A percentile compares a stretch with the other conserved stretches of the same genome.
Evolutionary conservation across 176 grass and related monocot genomes (phyloP).

Genomic region (Oryza officinalis): DNA sequence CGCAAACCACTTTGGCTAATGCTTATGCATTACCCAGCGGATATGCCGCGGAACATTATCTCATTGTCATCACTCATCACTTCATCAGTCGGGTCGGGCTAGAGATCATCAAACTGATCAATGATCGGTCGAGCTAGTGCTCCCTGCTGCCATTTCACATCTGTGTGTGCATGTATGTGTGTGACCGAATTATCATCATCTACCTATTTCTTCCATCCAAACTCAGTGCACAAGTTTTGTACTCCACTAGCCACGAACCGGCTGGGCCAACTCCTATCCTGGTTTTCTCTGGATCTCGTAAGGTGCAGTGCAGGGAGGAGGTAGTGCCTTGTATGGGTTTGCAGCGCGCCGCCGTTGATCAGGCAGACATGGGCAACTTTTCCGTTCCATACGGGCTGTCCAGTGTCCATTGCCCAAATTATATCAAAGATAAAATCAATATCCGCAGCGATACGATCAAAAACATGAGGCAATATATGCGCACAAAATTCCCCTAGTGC

Average conservation of each 20-base stretch:
- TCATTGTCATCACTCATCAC: not conserved
- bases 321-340: not conserved
- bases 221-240: slow-evolving; percentile 40
- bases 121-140: slow-evolving; percentile 7
- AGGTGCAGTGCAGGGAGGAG: not conserved
- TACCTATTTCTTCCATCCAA: slow-evolving; percentile 2
- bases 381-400: not conserved
- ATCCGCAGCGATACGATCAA: not conserved
- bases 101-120: not conserved
- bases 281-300: not conserved
- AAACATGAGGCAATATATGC: slow-evolving; percentile 1
- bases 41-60: slow-evolving; percentile 18
- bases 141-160: slow-evolving; percentile 19
- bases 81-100: too few species aligned
- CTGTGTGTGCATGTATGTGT: not conserved
- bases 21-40: not conserved
- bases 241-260: slow-evolving; percentile 33
- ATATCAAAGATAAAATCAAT: not conserved
- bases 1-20: not conserved
- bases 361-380: slow-evolving; percentile 17
- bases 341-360: slow-evolving; percentile 27
- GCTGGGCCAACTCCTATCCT: not conserved
- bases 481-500: slow-evolving; percentile 33
- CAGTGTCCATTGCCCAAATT: not conserved
- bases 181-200: not conserved